Evolutionary conservation across 345 rosid genomes (phyloP).

Genomic region (Brassica nigra): DNA sequence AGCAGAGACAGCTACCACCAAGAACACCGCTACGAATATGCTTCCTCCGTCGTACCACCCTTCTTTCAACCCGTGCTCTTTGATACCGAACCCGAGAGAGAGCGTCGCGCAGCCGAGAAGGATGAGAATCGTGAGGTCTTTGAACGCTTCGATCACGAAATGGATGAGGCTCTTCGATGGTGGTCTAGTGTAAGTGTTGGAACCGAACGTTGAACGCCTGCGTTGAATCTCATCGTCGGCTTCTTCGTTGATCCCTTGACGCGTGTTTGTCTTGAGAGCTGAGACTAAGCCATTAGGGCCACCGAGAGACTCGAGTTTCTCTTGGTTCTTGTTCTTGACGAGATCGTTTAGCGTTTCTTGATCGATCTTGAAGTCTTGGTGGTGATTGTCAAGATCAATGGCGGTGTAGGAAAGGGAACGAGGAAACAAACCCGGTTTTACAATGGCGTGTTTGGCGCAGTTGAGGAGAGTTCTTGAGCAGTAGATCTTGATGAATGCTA

Average conservation of each 20-base stretch:
- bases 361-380: constrained; percentile 36
- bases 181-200: constrained; percentile 66
- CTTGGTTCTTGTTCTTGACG: constrained; percentile 47
- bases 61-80: constrained; percentile 56
- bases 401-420: constrained; percentile 36
- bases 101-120: constrained; percentile 61
- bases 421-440: constrained; percentile 7
- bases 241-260: constrained; percentile 49
- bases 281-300: constrained; percentile 49
- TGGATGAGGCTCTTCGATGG: constrained; percentile 52
- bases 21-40: constrained; percentile 58
- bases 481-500: constrained; percentile 50
- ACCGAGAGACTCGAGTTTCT: constrained; percentile 39
- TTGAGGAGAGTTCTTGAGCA: constrained; percentile 54
- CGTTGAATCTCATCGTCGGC: constrained; percentile 45
- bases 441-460: constrained; percentile 18
- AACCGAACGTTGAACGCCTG: constrained; percentile 56
- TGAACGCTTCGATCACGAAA: constrained; percentile 58
- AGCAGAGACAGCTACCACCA: constrained; percentile 58
- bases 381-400: constrained; percentile 25
- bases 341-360: constrained; percentile 41
- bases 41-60: constrained; percentile 84
- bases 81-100: constrained; percentile 65
- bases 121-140: constrained; percentile 59
- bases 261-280: constrained; percentile 40